Evolutionary conservation across 208 protist species (phyloP), one percentile per base, ranked within the genome.

Genomic region (Acanthamoeba sp.): DNA sequence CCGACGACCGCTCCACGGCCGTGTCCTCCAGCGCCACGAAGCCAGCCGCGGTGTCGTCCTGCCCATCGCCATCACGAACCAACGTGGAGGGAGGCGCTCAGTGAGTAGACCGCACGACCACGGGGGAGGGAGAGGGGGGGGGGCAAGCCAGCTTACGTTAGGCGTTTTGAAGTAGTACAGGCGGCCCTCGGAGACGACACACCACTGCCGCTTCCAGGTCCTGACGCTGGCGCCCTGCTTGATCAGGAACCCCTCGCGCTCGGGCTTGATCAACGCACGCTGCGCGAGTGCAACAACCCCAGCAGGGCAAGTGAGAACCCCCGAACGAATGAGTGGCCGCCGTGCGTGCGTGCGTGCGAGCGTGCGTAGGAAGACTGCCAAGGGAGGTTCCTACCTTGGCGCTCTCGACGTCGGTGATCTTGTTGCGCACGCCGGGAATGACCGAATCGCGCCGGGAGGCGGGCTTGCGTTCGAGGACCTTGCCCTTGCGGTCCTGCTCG

Each of bases 141-240:
- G 52, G 52, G 20, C 10, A 24, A 59, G 14, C 10, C 52, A 59
- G 52, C 10, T 59, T 45, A 76, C 66, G 66, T 76, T 76, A 42
- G 78, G 78, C 3, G 78, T 62, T 24, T 59, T 52, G 78, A 87
- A 87, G 29, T 87, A 87, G 78, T 62, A 87, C n/a, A 87, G 45
- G 45, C 34, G n/a, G 22, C 78, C 78, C n/a, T 87, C 50, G 42
- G 78, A 36, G 36, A 87, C 78, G 12, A 87, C 78, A 38, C 78
- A 87, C 78, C 78, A 87, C n/a, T 59, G 78, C 5, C 78, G 2
- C 78, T 59, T 87, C 78, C 78, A 87, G 14, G 24, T 87, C n/a
- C 50, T 1, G 27, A 57, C 50, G 78, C 34, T 87, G 50, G 45
- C 78, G 22, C 78, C 78, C 78, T 87, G 40, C 50, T 87, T 87